Base-by-base conservation (phyloP, 805 yeast species). In the Hanseniaspora clermontiae region DNA sequence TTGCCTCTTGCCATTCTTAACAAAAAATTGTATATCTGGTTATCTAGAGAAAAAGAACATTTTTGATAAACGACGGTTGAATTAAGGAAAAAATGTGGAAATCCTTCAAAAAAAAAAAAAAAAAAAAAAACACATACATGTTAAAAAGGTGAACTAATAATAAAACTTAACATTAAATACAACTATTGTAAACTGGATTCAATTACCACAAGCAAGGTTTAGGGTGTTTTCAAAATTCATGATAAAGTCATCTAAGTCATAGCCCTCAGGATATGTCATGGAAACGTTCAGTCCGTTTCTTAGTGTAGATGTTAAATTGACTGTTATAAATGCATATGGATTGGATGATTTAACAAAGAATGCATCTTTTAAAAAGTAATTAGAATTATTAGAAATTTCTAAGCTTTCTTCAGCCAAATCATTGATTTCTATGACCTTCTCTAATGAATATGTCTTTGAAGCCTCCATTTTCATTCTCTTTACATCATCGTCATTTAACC, bases 1-100 rank as follows among this genome's bases (percentile, higher is more conserved):
- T 91, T 93, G 36, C 98, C 98, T 74, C 98, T 80, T 54, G 96
- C 83, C 97, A 91, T 90, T 15, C 27, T 34, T 20, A 14, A 12
- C 1, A 8, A n/a, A 9, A 2, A 3, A 14, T 15, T n/a, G 31
- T 19, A 31, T 9, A 40, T 7, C 4, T 42, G 20, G 32, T 46
- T 31, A n/a, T 17, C 5, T 17, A 39, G 9, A 39, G 24, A 40
- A 10, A 19, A 9, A 40, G 15, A 24, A 24, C 15, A 45, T 32
- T 32, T 32, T 32, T 32, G 17, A 5, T 12, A 12, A 46, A 14
- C 7, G 11, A 8, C 12, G 9, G 4, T 19, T 15, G 12, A 14
- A 11, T 19, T 46, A 14, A 31, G 19, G 19, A 46, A 46, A 17
- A 17, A 32, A 34, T 31, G 4, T 9, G 24, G 10, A 8, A 24